Base-by-base conservation (phyloP, 805 yeast species). In the Priceomyces fermenticarens region DNA sequence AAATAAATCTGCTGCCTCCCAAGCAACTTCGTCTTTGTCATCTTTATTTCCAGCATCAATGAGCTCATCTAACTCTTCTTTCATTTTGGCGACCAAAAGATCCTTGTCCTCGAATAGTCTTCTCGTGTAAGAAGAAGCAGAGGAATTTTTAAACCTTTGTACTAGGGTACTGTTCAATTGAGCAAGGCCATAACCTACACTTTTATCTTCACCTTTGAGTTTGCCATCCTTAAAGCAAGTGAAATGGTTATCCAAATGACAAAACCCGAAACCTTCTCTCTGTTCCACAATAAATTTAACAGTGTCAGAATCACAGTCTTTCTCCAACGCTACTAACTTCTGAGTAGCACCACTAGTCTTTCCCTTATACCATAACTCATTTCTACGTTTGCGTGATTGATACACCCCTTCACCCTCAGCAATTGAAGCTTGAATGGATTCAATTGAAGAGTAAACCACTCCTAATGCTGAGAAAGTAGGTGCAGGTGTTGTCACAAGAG, bases 281-380 rank as follows among this genome's bases (percentile, higher is more conserved):
- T 90, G 97, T 49, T 80, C 82, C 25, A 93, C 99, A 14, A 83
- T 75, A 57, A 91, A 88, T 67, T 87, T 84, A 54, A 93, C 66
- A 47, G 95, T 86, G 61, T 93, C 99, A 35, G 85, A 81, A 65
- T 93, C 99, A 64, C 99, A 93, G 66, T 93, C 99, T 45, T 79
- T 64, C 40, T 80, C 83, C 42, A 93, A 61, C 33, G 73, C 65
- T 16, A 85, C 50, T 36, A 93, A 72, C 50, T 73, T 73, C 67
- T 93, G 99, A 1, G 95, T 87, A 39, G 96, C 95, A 14, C 99
- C 99, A n/a, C 96, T 85, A 2, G 97, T 87, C 41, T 85, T 84
- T 25, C 99, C 99, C 63, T 93, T 93, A 62, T 83, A 85, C 99
- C 99, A 93, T 44, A 93, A 74, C 33, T 95, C 98, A 46, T 88